Evolutionary conservation across 495 filamentous ascomycete species (phyloP).

Genomic region (Penicillium longicatenatum): DNA sequence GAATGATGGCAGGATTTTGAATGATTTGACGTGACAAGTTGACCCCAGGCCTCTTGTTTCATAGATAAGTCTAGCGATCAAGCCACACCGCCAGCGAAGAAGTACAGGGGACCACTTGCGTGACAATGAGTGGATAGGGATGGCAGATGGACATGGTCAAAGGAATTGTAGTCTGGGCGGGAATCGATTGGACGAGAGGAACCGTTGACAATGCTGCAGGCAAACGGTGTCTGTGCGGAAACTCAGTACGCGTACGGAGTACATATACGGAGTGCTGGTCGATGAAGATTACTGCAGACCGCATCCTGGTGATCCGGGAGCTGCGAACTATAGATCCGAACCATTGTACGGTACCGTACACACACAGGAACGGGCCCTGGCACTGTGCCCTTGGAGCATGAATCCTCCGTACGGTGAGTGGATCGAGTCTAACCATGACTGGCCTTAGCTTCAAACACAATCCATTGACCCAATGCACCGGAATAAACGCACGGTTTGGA

Average conservation of each 20-base stretch:
- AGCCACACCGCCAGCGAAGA: too few relatives aligned
- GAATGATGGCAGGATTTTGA: too few relatives aligned
- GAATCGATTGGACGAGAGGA: conserved; percentile 22
- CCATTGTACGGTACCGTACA: background rate
- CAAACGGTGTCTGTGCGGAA: conserved; percentile 25
- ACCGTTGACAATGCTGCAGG: conserved; percentile 4
- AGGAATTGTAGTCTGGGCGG: conserved; percentile 18
- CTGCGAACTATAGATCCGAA: background rate
- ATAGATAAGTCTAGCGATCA: too few relatives aligned
- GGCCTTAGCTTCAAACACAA: conserved; percentile 35
- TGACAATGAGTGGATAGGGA: conserved; percentile 20
- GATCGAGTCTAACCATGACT: conserved; percentile 30
- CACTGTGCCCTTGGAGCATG: too few relatives aligned
- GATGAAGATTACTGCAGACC: too few relatives aligned
- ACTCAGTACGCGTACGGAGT: too few relatives aligned
- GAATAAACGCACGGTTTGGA: conserved; percentile 23
- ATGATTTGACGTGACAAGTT: too few relatives aligned
- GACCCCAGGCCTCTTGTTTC: too few relatives aligned
- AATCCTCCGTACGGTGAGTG: too few relatives aligned
- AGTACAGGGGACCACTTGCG: conserved; percentile 12
- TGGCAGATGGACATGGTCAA: conserved; percentile 3
- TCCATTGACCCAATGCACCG: conserved; percentile 38
- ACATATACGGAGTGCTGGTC: too few relatives aligned
- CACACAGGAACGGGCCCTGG: too few relatives aligned
- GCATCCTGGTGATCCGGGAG: too few relatives aligned